Conservation (phyloP, 148 eudicot genomes). For the Rhododendron simsii region DNA sequence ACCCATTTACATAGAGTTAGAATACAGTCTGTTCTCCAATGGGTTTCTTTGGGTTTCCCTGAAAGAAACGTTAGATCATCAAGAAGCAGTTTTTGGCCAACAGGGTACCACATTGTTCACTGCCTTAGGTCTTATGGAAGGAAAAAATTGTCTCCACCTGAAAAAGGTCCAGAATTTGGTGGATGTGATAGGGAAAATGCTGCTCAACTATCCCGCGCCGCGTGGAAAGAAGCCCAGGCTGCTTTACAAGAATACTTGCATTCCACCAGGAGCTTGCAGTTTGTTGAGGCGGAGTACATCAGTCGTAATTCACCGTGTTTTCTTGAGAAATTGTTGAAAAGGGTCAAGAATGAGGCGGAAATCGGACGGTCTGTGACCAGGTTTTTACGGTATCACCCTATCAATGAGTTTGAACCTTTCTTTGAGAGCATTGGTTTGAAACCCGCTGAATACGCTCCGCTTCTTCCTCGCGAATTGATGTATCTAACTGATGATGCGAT, state of each 20-base stretch:
- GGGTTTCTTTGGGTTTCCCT: constrained; percentile 27
- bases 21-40: constrained; percentile 23
- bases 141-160: constrained; percentile 10
- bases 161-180: constrained; percentile 10
- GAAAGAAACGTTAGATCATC: constrained; percentile 12
- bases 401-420: constrained; percentile 79
- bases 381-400: constrained; percentile 59
- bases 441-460: constrained; percentile 34
- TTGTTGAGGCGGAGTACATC: constrained; percentile 56
- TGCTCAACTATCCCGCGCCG: constrained; percentile 8
- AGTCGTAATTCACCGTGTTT: constrained; percentile 56
- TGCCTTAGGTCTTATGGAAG: constrained; percentile 31
- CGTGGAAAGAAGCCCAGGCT: constrained; percentile 41
- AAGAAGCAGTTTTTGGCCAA: constrained; percentile 17
- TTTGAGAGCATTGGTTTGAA: constrained; percentile 81
- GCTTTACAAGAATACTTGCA: constrained; percentile 69
- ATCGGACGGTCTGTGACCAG: constrained; percentile 31
- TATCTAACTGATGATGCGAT: constrained; percentile 51
- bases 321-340: constrained; percentile 35
- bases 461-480: constrained; percentile 51
- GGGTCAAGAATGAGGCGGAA: constrained; percentile 25
- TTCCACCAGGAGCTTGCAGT: constrained; percentile 53
- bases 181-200: constrained; percentile 5
- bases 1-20: constrained; percentile 36
- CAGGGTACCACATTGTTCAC: constrained; percentile 27